A percentile compares a stretch with the other conserved stretches of the same genome.
Conservation (phyloP, 2,329 filamentous ascomycete species). For the Bertia moriformis region DNA sequence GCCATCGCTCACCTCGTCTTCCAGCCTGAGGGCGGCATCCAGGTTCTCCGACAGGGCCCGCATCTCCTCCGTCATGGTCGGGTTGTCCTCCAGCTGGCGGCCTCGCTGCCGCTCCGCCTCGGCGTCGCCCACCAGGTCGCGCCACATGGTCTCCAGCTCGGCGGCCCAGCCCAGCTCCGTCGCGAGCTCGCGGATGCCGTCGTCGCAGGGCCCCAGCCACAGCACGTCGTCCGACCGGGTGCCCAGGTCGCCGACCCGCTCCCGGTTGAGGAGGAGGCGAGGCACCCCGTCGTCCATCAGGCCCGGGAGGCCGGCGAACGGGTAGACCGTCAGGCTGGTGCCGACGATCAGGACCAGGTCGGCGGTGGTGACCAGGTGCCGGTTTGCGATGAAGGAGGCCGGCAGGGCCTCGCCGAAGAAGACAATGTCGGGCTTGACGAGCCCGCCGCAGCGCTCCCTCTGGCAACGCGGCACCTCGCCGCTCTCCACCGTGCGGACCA, state of each 20-base stretch:
- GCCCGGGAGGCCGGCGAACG: slow-evolving; percentile 69
- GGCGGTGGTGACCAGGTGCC: slow-evolving; percentile 39
- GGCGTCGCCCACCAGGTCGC: slow-evolving; percentile 45
- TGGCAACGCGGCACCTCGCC: slow-evolving; percentile 60
- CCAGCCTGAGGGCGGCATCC: neutral
- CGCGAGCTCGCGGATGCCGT: slow-evolving; percentile 65
- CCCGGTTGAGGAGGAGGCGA: slow-evolving; percentile 74
- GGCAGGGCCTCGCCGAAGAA: slow-evolving; percentile 76
- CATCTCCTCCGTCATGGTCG: slow-evolving; percentile 25
- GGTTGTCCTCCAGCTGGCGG: slow-evolving; percentile 21
- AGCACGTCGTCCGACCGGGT: slow-evolving; percentile 70
- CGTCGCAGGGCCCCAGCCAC: slow-evolving; percentile 69
- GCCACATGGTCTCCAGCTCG: slow-evolving; percentile 69
- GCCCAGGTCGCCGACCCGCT: slow-evolving; percentile 68
- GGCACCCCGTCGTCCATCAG: slow-evolving; percentile 48
- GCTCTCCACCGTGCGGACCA: slow-evolving; percentile 53
- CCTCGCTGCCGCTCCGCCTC: slow-evolving; percentile 33
- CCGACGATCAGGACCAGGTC: slow-evolving; percentile 78
- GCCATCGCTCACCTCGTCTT: neutral
- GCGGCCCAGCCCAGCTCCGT: slow-evolving; percentile 70
- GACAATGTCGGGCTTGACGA: slow-evolving; percentile 88
- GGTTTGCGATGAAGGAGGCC: slow-evolving; percentile 44
- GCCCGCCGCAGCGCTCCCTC: slow-evolving; percentile 47
- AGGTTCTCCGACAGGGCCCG: slow-evolving; percentile 10
- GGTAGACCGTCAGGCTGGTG: slow-evolving; percentile 74